Evolutionary conservation across 306 rosid species (phyloP), one percentile per base, ranked within the genome.

Genomic region (Myrica gale): DNA sequence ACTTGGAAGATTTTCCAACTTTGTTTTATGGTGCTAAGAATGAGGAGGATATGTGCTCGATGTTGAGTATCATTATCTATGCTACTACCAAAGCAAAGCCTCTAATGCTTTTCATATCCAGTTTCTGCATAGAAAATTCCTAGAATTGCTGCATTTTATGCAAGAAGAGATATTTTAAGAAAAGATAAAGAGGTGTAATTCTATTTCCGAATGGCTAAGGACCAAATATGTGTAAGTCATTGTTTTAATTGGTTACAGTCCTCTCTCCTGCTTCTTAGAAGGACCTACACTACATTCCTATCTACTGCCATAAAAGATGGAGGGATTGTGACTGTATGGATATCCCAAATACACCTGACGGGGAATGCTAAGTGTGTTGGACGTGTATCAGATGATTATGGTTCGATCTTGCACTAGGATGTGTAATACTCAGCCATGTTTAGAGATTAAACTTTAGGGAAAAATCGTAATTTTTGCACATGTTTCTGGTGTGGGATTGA

Each of bases 21-120:
- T 26, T 60, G 15, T 61, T 17, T 37, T 32, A 37, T 32, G 42
- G 44, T 32, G 5, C 43, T 26, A 61, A 61, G 26, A 58, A 58
- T 58, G 66, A 21, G 26, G 16, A 63, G 69, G 69, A 63, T 63
- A 4, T 41, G 47, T 39, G 21, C 69, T 16, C 9, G 7, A 11
- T 56, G 43, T 32, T 61, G 68, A 32, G 68, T 32, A 7, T 20
- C 70, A 66, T 66, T 7, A 42, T 66, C 50, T 66, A 66, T 66
- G 7, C 23, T 16, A 42, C 12, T 43, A 66, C 17, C 46, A 42
- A 66, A 42, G 50, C 51, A 37, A 66, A n/a, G 15, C 50, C 26
- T 42, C 32, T 41, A 9, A 8, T 42, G 7, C 10, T 66, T 17
- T 66, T 66, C 50, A 42, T 21, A 57, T 42, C 48, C 10, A 19